phyloP scores from a whole-genome alignment of 2,329 filamentous ascomycete genomes.

The Trichoderma harzianum region DNA sequence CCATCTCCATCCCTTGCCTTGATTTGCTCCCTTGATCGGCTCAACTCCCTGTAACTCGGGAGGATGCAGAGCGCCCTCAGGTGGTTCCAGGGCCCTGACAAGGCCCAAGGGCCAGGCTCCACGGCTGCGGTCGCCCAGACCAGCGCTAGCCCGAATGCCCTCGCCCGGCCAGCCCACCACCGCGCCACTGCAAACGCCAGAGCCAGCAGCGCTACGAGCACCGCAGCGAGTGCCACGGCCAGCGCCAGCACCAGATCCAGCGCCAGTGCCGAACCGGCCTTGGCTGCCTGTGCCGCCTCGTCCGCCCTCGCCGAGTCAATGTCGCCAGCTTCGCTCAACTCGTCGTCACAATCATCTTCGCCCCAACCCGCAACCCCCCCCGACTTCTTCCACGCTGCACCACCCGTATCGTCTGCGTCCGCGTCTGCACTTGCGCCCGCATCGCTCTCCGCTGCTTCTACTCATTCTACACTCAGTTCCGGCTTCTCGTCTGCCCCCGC shows the following conservation, averaged over 20 bases:
- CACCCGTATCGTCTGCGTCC: constrained; percentile 10
- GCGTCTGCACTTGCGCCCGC: constrained; percentile 6
- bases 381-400: constrained; percentile 26
- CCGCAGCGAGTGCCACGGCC: constrained; percentile 22
- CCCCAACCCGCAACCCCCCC: constrained; percentile 35
- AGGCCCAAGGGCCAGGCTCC: constrained; percentile 12
- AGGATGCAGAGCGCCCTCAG: constrained; percentile 26
- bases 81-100: constrained; percentile 31
- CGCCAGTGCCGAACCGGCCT: constrained; percentile 14
- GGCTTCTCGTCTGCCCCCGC: constrained; percentile 14
- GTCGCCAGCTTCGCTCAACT: constrained; percentile 34
- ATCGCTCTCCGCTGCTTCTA: constrained; percentile 15
- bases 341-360: constrained; percentile 35
- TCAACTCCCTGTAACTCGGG: not conserved
- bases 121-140: constrained; percentile 1
- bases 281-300: constrained; percentile 21
- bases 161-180: constrained; percentile 14
- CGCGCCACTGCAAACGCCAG: constrained; percentile 17
- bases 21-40: not conserved
- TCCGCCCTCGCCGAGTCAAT: constrained; percentile 26
- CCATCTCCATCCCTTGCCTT: not conserved
- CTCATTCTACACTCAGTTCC: constrained; percentile 20
- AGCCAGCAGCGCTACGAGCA: constrained; percentile 20
- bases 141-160: constrained; percentile 13
- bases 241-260: constrained; percentile 4